These are phyloP conservation scores for Pseudocercospora cruenta DNA, from an alignment of 2,329 filamentous ascomycete genomes.

Conservation along the genomic window DNA sequence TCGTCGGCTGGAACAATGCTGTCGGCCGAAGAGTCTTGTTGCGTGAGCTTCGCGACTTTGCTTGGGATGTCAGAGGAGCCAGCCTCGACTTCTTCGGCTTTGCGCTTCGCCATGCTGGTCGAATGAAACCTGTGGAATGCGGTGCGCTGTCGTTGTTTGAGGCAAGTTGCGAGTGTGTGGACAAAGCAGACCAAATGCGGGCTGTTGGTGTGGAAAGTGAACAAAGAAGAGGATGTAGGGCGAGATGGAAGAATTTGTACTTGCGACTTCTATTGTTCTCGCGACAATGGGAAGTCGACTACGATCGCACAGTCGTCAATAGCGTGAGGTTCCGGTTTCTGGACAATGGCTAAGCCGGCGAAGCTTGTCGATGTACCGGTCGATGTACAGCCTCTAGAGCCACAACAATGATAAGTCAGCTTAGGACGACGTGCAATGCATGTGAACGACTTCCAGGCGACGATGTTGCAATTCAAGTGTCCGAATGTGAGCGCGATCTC, in stretches of 20 bases:
- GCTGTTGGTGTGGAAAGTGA: not conserved
- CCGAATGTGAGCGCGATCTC: not conserved
- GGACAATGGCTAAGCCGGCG: not conserved
- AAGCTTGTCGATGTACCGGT: not conserved
- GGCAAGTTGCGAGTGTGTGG: not conserved
- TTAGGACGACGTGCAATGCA: not conserved
- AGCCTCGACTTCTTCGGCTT: not conserved
- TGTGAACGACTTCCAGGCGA: not conserved
- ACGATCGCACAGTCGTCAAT: not conserved
- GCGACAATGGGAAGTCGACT: not conserved
- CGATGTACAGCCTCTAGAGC: not conserved
- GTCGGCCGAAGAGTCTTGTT: not conserved
- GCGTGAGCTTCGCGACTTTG: not conserved
- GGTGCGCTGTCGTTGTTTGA: not conserved
- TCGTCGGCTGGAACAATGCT: not conserved
- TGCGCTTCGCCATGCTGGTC: not conserved
- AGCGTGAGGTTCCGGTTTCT: not conserved
- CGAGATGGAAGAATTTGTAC: not conserved
- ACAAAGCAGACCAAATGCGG: conserved; percentile 1
- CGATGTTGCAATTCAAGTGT: not conserved
- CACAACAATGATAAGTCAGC: not conserved
- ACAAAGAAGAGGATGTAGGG: not conserved
- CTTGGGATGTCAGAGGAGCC: not conserved
- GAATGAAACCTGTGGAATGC: not conserved
- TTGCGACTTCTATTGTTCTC: not conserved